Percentiles rank a stretch among this genome's conserved stretches.
Evolutionary conservation across 495 filamentous ascomycete species (phyloP).

Genomic region (Chaetomium cochliodes): DNA sequence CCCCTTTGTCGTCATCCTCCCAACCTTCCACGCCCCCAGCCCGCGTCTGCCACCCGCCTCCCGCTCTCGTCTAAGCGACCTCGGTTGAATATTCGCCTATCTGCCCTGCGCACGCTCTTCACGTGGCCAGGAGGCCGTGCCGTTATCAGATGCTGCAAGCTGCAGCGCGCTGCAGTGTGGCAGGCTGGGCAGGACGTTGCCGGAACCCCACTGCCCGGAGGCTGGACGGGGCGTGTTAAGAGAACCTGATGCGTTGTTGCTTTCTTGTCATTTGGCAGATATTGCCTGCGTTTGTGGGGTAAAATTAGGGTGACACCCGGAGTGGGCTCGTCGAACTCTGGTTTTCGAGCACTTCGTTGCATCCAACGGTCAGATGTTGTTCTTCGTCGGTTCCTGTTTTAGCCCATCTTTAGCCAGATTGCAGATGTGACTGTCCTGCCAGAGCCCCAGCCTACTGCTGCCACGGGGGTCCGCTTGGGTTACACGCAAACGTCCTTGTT

Average conservation of each 20-base stretch:
- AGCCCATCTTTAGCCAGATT: constrained; percentile 41
- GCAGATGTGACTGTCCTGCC: constrained; percentile 29
- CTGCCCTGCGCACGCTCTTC: constrained; percentile 20
- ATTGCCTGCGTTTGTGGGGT: constrained; percentile 45
- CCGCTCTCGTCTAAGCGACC: constrained; percentile 4
- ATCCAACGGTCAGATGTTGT: constrained; percentile 6
- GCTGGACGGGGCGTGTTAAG: constrained; percentile 10
- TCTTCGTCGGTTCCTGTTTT: constrained; percentile 21
- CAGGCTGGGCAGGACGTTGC: constrained; percentile 6
- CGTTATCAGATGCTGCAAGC: constrained; percentile 15
- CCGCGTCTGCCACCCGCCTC: not conserved
- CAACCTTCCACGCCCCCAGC: not conserved
- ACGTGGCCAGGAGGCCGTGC: constrained; percentile 25
- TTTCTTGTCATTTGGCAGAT: constrained; percentile 27
- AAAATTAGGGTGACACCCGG: constrained; percentile 24
- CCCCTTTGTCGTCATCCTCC: not conserved
- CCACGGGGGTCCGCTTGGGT: constrained; percentile 22
- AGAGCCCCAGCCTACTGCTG: constrained; percentile 14
- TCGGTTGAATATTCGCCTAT: constrained; percentile 20
- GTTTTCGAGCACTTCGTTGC: not conserved
- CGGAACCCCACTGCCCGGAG: constrained; percentile 28
- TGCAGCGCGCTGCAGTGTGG: constrained; percentile 16
- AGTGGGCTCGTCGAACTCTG: constrained; percentile 21
- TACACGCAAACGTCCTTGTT: constrained; percentile 20
- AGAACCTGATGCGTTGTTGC: constrained; percentile 24